These are phyloP conservation scores for Candida suzukii DNA, from an alignment of 805 yeast species.

Conservation along the genomic window DNA sequence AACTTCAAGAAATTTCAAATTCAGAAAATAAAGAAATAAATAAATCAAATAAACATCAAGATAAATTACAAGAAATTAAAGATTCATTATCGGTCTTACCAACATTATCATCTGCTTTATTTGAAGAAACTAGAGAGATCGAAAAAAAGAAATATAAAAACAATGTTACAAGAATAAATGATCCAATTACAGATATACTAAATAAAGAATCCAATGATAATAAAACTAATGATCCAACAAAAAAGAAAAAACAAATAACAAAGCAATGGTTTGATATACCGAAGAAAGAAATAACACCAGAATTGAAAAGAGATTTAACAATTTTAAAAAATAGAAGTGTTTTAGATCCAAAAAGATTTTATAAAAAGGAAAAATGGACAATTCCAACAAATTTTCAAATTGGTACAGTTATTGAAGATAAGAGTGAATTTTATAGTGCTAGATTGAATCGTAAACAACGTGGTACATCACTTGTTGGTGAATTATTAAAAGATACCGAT, in stretches of 20 bases:
- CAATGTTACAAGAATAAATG: too few species aligned
- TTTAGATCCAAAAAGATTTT: conserved; percentile 91
- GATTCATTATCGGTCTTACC: neutral
- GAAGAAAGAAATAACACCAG: conserved; percentile 64
- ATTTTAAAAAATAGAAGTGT: conserved; percentile 82
- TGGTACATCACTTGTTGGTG: conserved; percentile 74
- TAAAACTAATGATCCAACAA: conserved; percentile 7
- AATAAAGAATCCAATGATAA: conserved; percentile 6
- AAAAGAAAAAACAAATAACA: conserved; percentile 35
- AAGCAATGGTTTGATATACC: conserved; percentile 77
- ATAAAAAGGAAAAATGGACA: conserved; percentile 77
- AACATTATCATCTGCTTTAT: neutral
- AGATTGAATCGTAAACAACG: conserved; percentile 66
- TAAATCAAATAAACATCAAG: too few species aligned
- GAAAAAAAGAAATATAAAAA: conserved; percentile 7
- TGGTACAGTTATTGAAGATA: conserved; percentile 83
- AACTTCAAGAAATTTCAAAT: neutral
- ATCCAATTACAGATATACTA: conserved; percentile 31
- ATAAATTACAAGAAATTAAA: neutral
- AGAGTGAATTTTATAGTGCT: conserved; percentile 66
- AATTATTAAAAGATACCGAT: conserved; percentile 67
- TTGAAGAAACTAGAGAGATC: neutral
- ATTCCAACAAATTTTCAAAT: conserved; percentile 76
- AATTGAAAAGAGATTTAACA: conserved; percentile 67
- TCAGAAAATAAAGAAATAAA: neutral